Percentiles rank a stretch among this genome's conserved stretches.
phyloP scores from a whole-genome alignment of 352 stramenopile genomes.

The Phytophthora cryptogea region DNA sequence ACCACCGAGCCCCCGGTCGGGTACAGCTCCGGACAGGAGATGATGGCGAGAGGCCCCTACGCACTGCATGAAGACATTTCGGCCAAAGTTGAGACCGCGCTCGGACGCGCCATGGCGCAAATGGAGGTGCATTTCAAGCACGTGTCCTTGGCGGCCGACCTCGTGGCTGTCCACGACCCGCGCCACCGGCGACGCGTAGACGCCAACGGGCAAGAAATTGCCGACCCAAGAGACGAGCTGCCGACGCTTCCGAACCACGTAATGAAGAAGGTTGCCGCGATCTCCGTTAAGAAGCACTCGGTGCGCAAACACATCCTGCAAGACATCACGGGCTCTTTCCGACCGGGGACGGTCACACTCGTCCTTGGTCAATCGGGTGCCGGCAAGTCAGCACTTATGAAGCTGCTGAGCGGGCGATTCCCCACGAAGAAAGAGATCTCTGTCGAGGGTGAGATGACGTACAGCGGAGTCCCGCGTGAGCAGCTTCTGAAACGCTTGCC shows the following conservation, averaged over 20 bases:
- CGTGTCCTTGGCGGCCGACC: too few relatives aligned
- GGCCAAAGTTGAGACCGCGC: too few relatives aligned
- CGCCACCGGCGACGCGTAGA: too few relatives aligned
- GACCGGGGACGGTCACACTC: constrained; percentile 11
- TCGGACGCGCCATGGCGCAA: too few relatives aligned
- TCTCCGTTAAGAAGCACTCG: neutral
- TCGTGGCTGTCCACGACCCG: too few relatives aligned
- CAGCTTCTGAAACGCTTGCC: constrained; percentile 15
- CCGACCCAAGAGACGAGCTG: neutral
- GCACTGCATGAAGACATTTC: too few relatives aligned
- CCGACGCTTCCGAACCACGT: neutral
- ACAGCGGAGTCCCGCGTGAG: constrained; percentile 11
- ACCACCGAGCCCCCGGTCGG: too few relatives aligned
- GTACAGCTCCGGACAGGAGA: too few relatives aligned
- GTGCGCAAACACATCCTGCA: constrained; percentile 22
- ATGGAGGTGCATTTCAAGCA: too few relatives aligned
- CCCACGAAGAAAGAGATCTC: constrained; percentile 16
- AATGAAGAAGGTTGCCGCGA: neutral
- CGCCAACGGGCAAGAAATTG: neutral
- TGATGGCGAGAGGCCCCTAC: neutral
- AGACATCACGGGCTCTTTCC: constrained; percentile 18
- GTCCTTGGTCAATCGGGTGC: constrained; percentile 13
- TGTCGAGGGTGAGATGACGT: constrained; percentile 17
- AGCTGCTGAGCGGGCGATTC: constrained; percentile 18
- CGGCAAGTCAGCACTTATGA: constrained; percentile 23